Conservation (phyloP, 345 rosid genomes). For the Citrus sinensis region DNA sequence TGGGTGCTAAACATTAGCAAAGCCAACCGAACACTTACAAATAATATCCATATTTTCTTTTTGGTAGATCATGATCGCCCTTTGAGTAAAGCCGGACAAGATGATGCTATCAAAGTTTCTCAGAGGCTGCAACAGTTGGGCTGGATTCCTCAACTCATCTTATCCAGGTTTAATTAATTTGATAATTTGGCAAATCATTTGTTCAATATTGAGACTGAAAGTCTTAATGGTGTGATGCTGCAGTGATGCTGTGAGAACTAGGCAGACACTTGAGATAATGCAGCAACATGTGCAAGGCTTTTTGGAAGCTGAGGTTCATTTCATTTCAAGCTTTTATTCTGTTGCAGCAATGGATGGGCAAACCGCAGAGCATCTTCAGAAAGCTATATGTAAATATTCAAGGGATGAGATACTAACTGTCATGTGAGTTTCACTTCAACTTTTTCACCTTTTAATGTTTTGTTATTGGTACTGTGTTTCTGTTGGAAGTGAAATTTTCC, state of each 20-base stretch:
- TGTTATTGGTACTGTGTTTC: not conserved
- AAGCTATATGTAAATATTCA: slow-evolving; percentile 61
- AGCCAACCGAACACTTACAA: not conserved
- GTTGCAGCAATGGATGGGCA: slow-evolving; percentile 98
- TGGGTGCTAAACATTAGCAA: not conserved
- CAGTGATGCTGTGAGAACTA: slow-evolving; percentile 82
- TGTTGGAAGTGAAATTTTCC: not conserved
- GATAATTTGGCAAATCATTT: not conserved
- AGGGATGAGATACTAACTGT: slow-evolving; percentile 65
- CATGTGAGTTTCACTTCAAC: slow-evolving; percentile 49
- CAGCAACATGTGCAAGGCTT: slow-evolving; percentile 72
- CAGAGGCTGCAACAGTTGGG: slow-evolving; percentile 64
- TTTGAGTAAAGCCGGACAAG: slow-evolving; percentile 58
- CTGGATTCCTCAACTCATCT: slow-evolving; percentile 88
- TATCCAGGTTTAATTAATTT: slow-evolving; percentile 48
- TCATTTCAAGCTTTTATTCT: slow-evolving; percentile 91
- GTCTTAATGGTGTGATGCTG: slow-evolving; percentile 6
- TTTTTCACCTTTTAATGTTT: not conserved
- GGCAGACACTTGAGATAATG: slow-evolving; percentile 80
- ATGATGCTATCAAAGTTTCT: slow-evolving; percentile 64
- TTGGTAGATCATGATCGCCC: slow-evolving; percentile 86
- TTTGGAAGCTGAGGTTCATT: slow-evolving; percentile 70
- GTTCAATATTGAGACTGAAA: not conserved
- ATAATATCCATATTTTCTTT: not conserved
- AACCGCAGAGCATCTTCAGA: slow-evolving; percentile 85